Evolutionary conservation across 2,329 filamentous ascomycete species (phyloP), one percentile per base, ranked within the genome.

Genomic region (Shiraia bambusicola): DNA sequence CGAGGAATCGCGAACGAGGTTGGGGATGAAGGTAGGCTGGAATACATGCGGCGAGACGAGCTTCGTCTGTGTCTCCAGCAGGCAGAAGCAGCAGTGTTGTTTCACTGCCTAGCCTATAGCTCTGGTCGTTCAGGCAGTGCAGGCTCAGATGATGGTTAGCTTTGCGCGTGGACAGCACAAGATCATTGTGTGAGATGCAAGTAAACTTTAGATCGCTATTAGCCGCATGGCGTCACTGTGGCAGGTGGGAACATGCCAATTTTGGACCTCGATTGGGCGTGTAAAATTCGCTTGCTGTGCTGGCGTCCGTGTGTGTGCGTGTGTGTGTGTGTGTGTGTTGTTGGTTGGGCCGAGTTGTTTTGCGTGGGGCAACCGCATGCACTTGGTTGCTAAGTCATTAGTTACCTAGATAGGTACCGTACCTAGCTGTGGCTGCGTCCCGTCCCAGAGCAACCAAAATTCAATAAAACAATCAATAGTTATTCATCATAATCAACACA

Each of bases 121-220:
- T 26, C 37, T 37, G 32, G 53, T 57, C 42, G 56, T 42, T n/a
- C 48, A 56, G 59, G 63, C 61, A 56, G 55, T 58, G 58, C 50
- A 32, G 8, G 58, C 52, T 64, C 59, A 66, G 61, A 65, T 60
- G 59, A 56, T 58, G 34, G 38, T 45, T 28, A 33, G 43, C 47
- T 50, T 42, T 36, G 56, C 59, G 59, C 58, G 58, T 58, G 54
- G 28, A 56, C 32, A 31, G 16, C 41, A 45, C 49, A 45, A 39
- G 50, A 45, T 48, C 61, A 64, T 65, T 42, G 49, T 58, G 52
- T 34, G 17, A 34, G 25, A 40, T 37, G 41, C 45, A 41, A 47
- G 29, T 39, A 19, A 16, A 32, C 29, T 40, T 56, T 49, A 56
- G 48, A 37, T 48, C 34, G 47, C 49, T 45, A 50, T 50, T 45